phyloP scores from a whole-genome alignment of 805 yeast species.

The Myxozyma nipponensis region DNA sequence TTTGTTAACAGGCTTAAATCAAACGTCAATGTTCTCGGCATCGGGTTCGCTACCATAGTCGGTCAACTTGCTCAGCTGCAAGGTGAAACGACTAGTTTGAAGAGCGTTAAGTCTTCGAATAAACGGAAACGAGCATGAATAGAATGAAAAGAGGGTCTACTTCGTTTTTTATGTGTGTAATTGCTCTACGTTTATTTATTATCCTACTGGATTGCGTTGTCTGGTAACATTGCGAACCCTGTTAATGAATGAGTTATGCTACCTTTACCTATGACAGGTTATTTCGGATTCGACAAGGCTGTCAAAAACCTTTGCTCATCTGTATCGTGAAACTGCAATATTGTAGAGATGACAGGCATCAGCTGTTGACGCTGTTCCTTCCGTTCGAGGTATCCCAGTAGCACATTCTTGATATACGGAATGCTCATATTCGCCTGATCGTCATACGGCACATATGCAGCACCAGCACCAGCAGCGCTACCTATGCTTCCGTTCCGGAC shows the following conservation, averaged over 20 bases:
- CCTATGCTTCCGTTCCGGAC: neutral
- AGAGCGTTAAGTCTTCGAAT: no score
- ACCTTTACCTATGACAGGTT: no score
- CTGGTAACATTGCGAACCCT: no score
- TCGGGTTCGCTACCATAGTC: slow-evolving; percentile 13
- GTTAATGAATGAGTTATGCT: no score
- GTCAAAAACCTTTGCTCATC: slow-evolving; percentile 71
- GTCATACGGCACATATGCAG: slow-evolving; percentile 19
- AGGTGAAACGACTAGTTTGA: no score
- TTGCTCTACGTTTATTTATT: no score
- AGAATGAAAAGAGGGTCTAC: no score
- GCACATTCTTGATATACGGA: slow-evolving; percentile 81
- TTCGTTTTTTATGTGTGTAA: no score
- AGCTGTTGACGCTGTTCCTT: slow-evolving; percentile 84
- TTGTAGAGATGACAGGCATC: slow-evolving; percentile 76
- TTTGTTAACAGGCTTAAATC: slow-evolving; percentile 2
- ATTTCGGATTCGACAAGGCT: slow-evolving; percentile 39
- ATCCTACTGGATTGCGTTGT: no score
- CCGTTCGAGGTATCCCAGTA: slow-evolving; percentile 88
- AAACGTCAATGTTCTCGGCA: slow-evolving; percentile 15
- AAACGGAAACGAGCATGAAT: no score
- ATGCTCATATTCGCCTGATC: slow-evolving; percentile 25
- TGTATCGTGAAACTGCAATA: slow-evolving; percentile 60
- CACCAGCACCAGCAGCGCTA: slow-evolving; percentile 2
- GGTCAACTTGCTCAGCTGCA: slow-evolving; percentile 15